Evolutionary conservation across 2,329 filamentous ascomycete species (phyloP), one percentile per base, ranked within the genome.

Genomic region (Taxawa tesnikishii): DNA sequence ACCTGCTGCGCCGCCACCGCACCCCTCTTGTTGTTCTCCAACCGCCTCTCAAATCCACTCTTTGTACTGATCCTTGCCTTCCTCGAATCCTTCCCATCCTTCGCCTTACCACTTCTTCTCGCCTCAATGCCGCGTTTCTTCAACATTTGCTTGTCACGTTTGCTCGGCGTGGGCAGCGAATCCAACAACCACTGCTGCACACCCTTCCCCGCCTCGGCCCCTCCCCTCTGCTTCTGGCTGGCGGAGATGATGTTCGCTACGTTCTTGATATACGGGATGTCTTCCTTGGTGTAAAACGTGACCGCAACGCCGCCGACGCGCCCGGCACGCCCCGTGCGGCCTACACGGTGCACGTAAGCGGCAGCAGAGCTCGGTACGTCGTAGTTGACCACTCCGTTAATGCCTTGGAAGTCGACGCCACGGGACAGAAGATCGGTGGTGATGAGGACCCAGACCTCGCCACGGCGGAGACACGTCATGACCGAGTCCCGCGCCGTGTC

Each of bases 351-450:
- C 5, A 98, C 81, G 51, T 98, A 98, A 1, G 75, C 76, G 0
- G 87, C 88, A 4, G 81, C 80, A 0, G 82, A 87, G n/a, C 79
- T 83, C 0, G 90, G 90, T 6, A 94, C 84, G 54, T 98, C 90
- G 59, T 94, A 98, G 59, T 96, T 98, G 31, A 98, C 82, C 0
- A 98, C 87, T 28, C 87, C 85, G 48, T 94, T 94, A 41, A 98
- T 78, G 30, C 90, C 90, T 6, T 82, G 76, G 61, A 98, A 94
- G 56, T 98, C 90, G 25, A 98, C 78, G 13, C 90, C 90, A 19
- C 90, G 81, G 11, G 87, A 81, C 8, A 98, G 67, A 6, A 98
- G 72, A 51, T 98, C 90, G 0, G 90, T 98, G 0, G 90, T 96
- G 53, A 98, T 90, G 21, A 98, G 68, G 5, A 96, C 76, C 90